Evolutionary conservation across 1,284 basidiomycete species (phyloP).

Genomic region (Tilletia horrida): DNA sequence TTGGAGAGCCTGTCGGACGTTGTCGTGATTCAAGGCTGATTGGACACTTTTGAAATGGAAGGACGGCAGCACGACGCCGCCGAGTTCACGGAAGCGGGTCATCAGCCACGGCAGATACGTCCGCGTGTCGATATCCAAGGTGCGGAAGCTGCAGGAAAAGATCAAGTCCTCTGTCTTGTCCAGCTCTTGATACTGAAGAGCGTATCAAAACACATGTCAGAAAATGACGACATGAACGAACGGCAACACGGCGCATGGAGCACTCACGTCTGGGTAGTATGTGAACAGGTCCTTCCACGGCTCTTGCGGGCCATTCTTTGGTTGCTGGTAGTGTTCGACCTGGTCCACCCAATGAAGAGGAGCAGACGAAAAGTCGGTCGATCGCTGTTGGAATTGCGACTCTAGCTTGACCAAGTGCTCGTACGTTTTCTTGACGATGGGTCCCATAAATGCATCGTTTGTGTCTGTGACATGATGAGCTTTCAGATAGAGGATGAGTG

Average conservation of each 20-base stretch:
- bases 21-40: not conserved
- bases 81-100: constrained; percentile 31
- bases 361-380: not conserved
- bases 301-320: not conserved
- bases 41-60: not conserved
- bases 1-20: constrained; percentile 1
- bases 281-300: constrained; percentile 30
- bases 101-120: constrained; percentile 38
- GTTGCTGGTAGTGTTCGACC: constrained; percentile 31
- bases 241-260: not conserved
- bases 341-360: constrained; percentile 45
- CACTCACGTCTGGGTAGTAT: constrained; percentile 43
- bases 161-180: not conserved
- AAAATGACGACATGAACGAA: too few species aligned
- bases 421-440: constrained; percentile 33
- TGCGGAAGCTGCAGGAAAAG: constrained; percentile 35
- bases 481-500: constrained; percentile 3
- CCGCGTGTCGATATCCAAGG: constrained; percentile 42
- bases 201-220: not conserved
- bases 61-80: constrained; percentile 28
- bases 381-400: constrained; percentile 20
- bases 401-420: constrained; percentile 28
- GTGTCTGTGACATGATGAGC: constrained; percentile 41
- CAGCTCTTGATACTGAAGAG: not conserved
- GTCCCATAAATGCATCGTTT: constrained; percentile 19